Base-by-base conservation (phyloP, 192 early-diverging fungal species). In the Coemansia sp. region DNA sequence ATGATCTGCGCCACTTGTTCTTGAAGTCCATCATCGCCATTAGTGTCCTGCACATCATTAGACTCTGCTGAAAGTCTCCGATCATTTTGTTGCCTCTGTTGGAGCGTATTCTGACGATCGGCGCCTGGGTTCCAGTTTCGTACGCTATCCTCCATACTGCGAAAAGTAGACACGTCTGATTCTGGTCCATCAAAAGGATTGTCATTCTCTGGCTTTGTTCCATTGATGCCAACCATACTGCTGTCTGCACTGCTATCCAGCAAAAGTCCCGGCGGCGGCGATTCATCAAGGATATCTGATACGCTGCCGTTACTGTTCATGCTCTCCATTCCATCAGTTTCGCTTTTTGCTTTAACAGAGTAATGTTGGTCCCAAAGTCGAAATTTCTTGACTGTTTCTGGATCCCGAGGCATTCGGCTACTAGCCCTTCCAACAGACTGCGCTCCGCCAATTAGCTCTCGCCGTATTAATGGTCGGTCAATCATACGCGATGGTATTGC, bases 281-380 rank as follows among this genome's bases (percentile, higher is more conserved):
- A 71, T 59, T 71, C 69, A 7, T 49, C 64, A 22, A 50, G 22
- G 25, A 73, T 47, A 19, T 66, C 64, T n/a, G 64, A 58, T 10
- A 49, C 34, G 32, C 22, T 26, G 8, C 44, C 49, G 47, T 49
- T 34, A 12, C 34, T 38, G 10, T 38, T 9, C 34, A 38, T 38
- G 34, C 34, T 38, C 8, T 38, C 8, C 34, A 38, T 38, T 9
- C 10, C 34, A 38, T 38, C 10, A 12, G 34, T 2, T 7, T 38
- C 10, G 34, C 34, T 38, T 38, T 7, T 38, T 9, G 34, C 6
- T 38, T 38, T 38, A 8, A 31, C 60, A 16, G 60, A 58, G 27
- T 78, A 78, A 26, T 78, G 71, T 53, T 65, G 55, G 21, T 78
- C 54, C 76, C 76, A 78, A 25, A 54, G 55, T 55, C 61, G 49